phyloP scores from a whole-genome alignment of 805 yeast species.

The Cyberlindnera xishuangbannaensis region DNA sequence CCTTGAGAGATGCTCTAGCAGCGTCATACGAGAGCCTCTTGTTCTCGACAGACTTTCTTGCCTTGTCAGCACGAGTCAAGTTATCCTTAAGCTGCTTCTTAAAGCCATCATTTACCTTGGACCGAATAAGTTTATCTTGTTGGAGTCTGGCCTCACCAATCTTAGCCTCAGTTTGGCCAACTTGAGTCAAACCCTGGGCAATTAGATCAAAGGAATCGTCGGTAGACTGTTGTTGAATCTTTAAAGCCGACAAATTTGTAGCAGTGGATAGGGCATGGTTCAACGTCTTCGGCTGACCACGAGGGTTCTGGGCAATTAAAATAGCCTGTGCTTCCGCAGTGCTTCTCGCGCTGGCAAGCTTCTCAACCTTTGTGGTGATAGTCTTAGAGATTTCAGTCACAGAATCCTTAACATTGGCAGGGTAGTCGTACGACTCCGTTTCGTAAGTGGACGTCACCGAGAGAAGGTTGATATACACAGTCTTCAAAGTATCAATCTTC shows the following conservation, averaged over 20 bases:
- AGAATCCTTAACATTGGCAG: conserved; percentile 68
- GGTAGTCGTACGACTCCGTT: conserved; percentile 78
- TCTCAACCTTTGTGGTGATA: conserved; percentile 57
- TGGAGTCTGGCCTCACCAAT: conserved; percentile 78
- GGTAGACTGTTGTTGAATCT: conserved; percentile 25
- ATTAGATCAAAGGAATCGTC: conserved; percentile 45
- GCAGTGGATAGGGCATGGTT: conserved; percentile 80
- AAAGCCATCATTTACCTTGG: conserved; percentile 65
- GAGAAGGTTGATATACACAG: conserved; percentile 54
- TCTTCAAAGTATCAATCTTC: conserved; percentile 66
- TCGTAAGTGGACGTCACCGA: conserved; percentile 55
- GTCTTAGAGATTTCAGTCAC: conserved; percentile 65
- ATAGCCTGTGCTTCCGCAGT: conserved; percentile 84
- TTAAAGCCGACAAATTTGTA: conserved; percentile 40
- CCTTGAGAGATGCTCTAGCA: conserved; percentile 51
- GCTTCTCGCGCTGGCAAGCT: conserved; percentile 63
- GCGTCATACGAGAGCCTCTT: conserved; percentile 77
- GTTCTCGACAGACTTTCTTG: conserved; percentile 70
- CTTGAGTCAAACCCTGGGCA: conserved; percentile 56
- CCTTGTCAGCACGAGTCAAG: conserved; percentile 56
- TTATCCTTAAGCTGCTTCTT: conserved; percentile 54
- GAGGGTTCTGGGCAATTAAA: conserved; percentile 45
- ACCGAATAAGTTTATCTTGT: conserved; percentile 68
- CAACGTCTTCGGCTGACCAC: conserved; percentile 65
- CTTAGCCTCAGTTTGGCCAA: conserved; percentile 64